These are phyloP conservation scores for Fusarium brevicatenulatum DNA, from an alignment of 2,329 filamentous ascomycete species.

Conservation along the genomic window DNA sequence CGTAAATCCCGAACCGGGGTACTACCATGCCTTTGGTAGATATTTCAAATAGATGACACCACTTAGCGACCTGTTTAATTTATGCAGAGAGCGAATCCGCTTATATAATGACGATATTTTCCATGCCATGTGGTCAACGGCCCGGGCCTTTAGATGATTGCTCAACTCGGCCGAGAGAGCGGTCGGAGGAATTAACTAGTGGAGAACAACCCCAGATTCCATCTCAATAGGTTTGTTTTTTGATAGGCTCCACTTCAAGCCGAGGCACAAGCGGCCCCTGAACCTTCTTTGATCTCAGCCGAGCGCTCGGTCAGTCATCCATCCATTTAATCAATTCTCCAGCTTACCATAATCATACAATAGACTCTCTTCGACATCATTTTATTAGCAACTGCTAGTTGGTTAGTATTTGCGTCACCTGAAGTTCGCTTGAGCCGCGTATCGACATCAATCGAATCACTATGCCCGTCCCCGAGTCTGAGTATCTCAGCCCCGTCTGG, in stretches of 20 bases:
- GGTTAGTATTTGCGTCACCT: background rate
- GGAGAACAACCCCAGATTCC: constrained; percentile 29
- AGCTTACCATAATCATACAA: background rate
- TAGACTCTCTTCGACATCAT: background rate
- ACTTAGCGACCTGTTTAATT: background rate
- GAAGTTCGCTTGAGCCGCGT: background rate
- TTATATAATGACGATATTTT: background rate
- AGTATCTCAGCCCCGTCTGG: constrained; percentile 87
- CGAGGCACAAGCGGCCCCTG: constrained; percentile 26
- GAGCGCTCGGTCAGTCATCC: background rate
- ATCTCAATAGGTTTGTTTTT: background rate
- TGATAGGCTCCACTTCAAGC: constrained; percentile 24
- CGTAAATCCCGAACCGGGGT: background rate
- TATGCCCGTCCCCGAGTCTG: constrained; percentile 76
- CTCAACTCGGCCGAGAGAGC: constrained; percentile 37
- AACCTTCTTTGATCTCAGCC: constrained; percentile 1
- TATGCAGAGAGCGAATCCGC: background rate
- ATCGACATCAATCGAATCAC: background rate
- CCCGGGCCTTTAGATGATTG: constrained; percentile 1
- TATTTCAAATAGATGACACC: background rate
- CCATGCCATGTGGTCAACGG: constrained; percentile 5
- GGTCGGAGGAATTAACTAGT: background rate
- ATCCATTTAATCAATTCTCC: background rate
- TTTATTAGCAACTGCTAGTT: too few relatives aligned
- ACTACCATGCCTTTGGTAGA: background rate